phyloP scores from a whole-genome alignment of 1,139 yeast species.

The Candida gigantensis region DNA sequence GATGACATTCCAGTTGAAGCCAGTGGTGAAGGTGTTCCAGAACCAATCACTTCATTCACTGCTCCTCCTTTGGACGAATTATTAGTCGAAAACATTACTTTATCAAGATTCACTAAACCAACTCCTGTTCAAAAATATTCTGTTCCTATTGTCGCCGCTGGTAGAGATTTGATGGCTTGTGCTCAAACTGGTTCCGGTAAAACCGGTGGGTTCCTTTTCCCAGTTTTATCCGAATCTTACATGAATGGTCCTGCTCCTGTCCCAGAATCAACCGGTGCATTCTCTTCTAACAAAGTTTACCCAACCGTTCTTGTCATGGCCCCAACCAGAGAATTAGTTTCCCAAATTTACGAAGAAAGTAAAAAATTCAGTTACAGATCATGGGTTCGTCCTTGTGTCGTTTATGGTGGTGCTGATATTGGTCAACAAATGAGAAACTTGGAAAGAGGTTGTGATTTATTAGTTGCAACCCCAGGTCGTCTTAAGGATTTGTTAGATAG shows the following conservation, averaged over 20 bases:
- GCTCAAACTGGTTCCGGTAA: conserved; percentile 99
- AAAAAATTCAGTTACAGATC: conserved; percentile 96
- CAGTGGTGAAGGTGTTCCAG: conserved; percentile 93
- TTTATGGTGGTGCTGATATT: conserved; percentile 97
- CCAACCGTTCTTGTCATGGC: conserved; percentile 97
- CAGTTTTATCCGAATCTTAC: conserved; percentile 91
- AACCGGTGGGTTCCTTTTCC: conserved; percentile 99
- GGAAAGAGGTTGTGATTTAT: conserved; percentile 90
- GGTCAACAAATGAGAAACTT: conserved; percentile 84
- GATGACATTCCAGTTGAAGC: conserved; percentile 99
- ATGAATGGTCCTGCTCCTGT: conserved; percentile 80
- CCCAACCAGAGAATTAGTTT: conserved; percentile 98
- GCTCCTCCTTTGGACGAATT: conserved; percentile 90
- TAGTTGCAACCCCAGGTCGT: conserved; percentile 99
- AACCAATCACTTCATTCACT: conserved; percentile 83
- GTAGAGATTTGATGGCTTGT: conserved; percentile 99
- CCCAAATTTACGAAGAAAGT: conserved; percentile 95
- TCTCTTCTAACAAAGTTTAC: conserved; percentile 73
- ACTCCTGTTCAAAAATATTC: conserved; percentile 99
- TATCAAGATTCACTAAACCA: conserved; percentile 91
- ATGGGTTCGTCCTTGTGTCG: conserved; percentile 96
- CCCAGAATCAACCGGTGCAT: conserved; percentile 57
- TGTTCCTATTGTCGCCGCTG: conserved; percentile 91
- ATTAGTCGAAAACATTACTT: conserved; percentile 80
- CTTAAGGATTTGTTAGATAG: conserved; percentile 93